Base-by-base conservation (phyloP, 352 stramenopile genomes). In the Phytophthora tentaculata region DNA sequence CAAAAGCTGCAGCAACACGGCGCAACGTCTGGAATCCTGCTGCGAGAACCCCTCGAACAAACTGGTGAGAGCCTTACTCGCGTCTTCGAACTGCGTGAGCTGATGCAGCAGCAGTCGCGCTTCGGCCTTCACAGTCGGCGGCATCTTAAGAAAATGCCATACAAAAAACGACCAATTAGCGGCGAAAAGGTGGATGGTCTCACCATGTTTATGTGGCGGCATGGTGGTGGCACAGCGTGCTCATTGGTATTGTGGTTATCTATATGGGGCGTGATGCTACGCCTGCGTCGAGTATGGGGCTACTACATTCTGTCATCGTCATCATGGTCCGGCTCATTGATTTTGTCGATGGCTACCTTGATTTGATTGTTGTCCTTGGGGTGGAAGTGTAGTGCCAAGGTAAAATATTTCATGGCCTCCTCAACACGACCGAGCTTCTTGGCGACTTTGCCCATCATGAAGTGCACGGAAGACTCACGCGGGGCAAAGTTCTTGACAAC, bases 361-460 rank as follows among this genome's bases (percentile, higher is more conserved):
- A 99, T 98, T 22, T 98, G 72, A 71, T 98, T 97, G 64, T 96
- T 98, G 83, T 99, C 97, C 76, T 99, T 99, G 6, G 96, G 97
- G 68, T 99, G 92, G 58, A 99, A 94, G 77, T 99, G 97, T 35
- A 99, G 80, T 5, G 97, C 97, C 37, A 91, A 97, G 44, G 97
- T 98, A 71, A 99, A 99, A 74, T 95, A 97, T 51, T 89, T 84
- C 91, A 99, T 97, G 4, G 97, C 97, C 50, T 98, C 89, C 49
- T 99, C 94, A 20, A 87, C 65, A 12, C 84, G 83, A 5, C 96
- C 96, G n/a, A 95, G 77, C 48, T 84, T 86, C 69, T 95, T 96
- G 26, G 80, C 72, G 37, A 99, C 93, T 70, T 98, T 97, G 24
- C 97, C 97, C 89, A 99, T 98, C 59, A 97, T 88, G 57, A 99